Percentiles rank a stretch among this genome's conserved stretches.
These are phyloP conservation scores for Grifola frondosa DNA, from an alignment of 1,284 basidiomycete species.

Conservation along the genomic window DNA sequence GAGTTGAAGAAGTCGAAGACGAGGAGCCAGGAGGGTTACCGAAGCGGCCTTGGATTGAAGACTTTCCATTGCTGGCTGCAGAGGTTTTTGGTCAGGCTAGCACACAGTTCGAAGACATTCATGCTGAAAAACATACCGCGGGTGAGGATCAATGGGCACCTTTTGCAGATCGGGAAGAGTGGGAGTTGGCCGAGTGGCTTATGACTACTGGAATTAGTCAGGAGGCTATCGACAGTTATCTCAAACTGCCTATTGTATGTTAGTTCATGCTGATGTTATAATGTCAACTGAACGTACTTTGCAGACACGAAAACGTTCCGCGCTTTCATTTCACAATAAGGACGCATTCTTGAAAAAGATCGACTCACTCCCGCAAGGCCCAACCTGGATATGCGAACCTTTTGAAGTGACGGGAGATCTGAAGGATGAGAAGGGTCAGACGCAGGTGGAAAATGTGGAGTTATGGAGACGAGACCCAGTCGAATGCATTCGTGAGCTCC, in stretches of 20 bases:
- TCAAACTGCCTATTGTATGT: constrained; percentile 34
- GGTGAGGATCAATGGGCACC: constrained; percentile 20
- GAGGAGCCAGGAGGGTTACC: constrained; percentile 17
- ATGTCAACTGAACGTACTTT: neutral
- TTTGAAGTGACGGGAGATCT: constrained; percentile 27
- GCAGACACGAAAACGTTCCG: constrained; percentile 11
- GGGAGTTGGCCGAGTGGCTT: constrained; percentile 34
- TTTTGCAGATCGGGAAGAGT: constrained; percentile 27
- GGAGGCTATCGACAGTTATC: constrained; percentile 29
- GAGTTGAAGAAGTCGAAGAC: constrained; percentile 19
- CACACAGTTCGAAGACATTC: constrained; percentile 16
- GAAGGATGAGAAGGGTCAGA: constrained; percentile 20
- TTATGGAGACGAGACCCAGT: constrained; percentile 31
- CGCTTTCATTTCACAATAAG: constrained; percentile 25
- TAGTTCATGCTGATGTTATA: neutral
- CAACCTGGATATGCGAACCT: constrained; percentile 20
- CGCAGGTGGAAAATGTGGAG: constrained; percentile 20
- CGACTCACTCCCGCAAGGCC: constrained; percentile 29
- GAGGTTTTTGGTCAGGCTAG: neutral
- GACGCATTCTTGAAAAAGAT: constrained; percentile 27
- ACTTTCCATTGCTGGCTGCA: constrained; percentile 2
- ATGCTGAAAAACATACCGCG: constrained; percentile 1
- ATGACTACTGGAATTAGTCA: constrained; percentile 28
- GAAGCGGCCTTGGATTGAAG: constrained; percentile 9
- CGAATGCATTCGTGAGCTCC: constrained; percentile 29